Conservation (phyloP, 1,284 basidiomycete genomes). For the Flammula alnicola region DNA sequence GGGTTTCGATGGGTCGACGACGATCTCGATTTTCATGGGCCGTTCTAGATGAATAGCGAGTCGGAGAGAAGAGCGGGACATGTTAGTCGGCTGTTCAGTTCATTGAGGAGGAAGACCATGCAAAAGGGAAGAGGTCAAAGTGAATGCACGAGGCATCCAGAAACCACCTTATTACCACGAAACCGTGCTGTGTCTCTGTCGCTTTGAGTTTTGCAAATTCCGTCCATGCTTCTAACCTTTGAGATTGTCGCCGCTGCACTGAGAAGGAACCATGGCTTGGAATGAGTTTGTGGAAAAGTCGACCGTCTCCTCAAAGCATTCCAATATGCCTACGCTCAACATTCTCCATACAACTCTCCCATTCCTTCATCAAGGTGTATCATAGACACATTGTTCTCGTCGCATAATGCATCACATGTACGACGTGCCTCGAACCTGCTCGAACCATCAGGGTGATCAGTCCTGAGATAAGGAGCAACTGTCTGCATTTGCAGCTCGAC, state of each 20-base stretch:
- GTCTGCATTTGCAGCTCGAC: slow-evolving; percentile 8
- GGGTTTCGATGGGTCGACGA: slow-evolving; percentile 86
- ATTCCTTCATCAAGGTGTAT: slow-evolving; percentile 7
- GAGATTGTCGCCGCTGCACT: slow-evolving; percentile 9
- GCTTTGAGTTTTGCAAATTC: slow-evolving; percentile 13
- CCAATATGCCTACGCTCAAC: slow-evolving; percentile 19
- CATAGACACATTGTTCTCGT: slow-evolving; percentile 17
- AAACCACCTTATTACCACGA: slow-evolving; percentile 41
- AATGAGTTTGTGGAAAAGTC: slow-evolving; percentile 31
- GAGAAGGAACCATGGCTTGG: slow-evolving; percentile 26
- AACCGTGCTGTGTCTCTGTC: slow-evolving; percentile 48
- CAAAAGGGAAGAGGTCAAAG: slow-evolving; percentile 37
- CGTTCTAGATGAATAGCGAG: slow-evolving; percentile 68
- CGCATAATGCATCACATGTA: slow-evolving; percentile 10
- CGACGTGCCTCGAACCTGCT: slow-evolving; percentile 26
- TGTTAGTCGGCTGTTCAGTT: slow-evolving; percentile 69
- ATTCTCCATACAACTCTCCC: slow-evolving; percentile 15
- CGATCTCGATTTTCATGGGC: slow-evolving; percentile 98
- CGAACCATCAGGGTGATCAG: slow-evolving; percentile 44
- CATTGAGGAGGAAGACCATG: slow-evolving; percentile 47
- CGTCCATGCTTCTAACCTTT: slow-evolving; percentile 11
- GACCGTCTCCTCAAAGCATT: slow-evolving; percentile 26
- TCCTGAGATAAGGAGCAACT: slow-evolving; percentile 33
- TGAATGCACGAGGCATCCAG: slow-evolving; percentile 22
- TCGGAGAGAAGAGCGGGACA: slow-evolving; percentile 34